Conservation (phyloP, 257 asterid species). For the Dorcoceras hygrometricum region DNA sequence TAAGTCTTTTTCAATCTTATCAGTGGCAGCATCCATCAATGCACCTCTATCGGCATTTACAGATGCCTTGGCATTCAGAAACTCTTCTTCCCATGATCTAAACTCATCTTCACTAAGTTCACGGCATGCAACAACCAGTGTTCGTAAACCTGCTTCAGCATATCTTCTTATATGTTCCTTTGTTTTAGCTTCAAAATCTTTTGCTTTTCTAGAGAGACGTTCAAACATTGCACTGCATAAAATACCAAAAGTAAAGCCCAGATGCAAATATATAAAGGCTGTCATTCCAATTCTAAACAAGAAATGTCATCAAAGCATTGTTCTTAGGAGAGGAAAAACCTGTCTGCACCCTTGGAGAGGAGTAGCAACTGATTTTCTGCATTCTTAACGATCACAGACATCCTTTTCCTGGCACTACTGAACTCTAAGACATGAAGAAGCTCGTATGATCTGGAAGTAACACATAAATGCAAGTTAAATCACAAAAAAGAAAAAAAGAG, state of each 20-base stretch:
- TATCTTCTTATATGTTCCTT: constrained; percentile 69
- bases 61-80: constrained; percentile 62
- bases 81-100: constrained; percentile 72
- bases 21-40: constrained; percentile 76
- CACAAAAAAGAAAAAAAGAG: not conserved
- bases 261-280: constrained; percentile 18
- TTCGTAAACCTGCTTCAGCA: constrained; percentile 90
- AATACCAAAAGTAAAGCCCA: constrained; percentile 11
- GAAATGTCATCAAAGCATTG: constrained; percentile 3
- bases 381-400: constrained; percentile 81
- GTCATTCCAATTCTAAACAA: constrained; percentile 17
- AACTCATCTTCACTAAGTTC: constrained; percentile 72
- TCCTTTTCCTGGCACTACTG: constrained; percentile 89
- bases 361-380: constrained; percentile 71
- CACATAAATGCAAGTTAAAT: constrained; percentile 6
- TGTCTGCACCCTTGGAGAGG: constrained; percentile 96
- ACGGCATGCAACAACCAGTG: constrained; percentile 78
- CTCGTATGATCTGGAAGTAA: constrained; percentile 58
- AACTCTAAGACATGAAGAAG: constrained; percentile 91
- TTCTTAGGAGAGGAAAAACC: constrained; percentile 38
- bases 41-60: constrained; percentile 67
- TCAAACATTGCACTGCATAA: constrained; percentile 76
- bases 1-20: constrained; percentile 69
- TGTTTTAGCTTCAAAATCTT: constrained; percentile 46
- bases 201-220: constrained; percentile 56